A percentile compares a stretch with the other conserved stretches of the same genome.
phyloP scores from a whole-genome alignment of 768 basidiomycete species.

The Symmetrospora coprosmae region DNA sequence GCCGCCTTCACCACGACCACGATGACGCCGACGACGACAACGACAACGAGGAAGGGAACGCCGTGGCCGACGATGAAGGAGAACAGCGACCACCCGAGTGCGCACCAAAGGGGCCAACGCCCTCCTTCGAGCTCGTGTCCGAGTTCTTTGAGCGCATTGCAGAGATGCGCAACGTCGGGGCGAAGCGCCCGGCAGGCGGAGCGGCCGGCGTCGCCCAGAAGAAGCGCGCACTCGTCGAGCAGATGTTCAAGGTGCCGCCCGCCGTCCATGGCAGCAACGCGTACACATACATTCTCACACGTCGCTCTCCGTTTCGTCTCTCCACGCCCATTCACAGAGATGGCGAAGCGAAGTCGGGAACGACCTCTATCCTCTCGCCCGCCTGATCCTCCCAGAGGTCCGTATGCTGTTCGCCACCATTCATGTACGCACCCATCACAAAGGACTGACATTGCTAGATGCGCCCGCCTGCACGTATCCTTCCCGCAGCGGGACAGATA shows the following conservation, averaged over 20 bases:
- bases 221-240: conserved; percentile 5
- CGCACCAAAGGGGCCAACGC: conserved; percentile 4
- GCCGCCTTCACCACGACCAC: too few species aligned
- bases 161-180: neutral
- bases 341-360: conserved; percentile 76
- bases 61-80: conserved; percentile 2
- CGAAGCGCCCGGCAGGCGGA: conserved; percentile 3
- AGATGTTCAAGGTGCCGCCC: conserved; percentile 10
- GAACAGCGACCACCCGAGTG: conserved; percentile 10
- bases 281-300: too few species aligned
- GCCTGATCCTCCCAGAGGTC: conserved; percentile 74
- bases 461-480: too few species aligned
- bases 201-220: conserved; percentile 2
- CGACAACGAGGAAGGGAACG: neutral
- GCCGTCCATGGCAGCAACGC: too few species aligned
- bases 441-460: too few species aligned
- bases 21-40: neutral
- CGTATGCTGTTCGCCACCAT: too few species aligned
- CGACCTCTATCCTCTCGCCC: conserved; percentile 77
- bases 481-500: conserved; percentile 74
- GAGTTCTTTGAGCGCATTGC: conserved; percentile 19
- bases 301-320: neutral
- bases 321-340: conserved; percentile 5
- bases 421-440: too few species aligned
- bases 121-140: conserved; percentile 17